phyloP scores from a whole-genome alignment of 805 yeast species.

The Kodamaea sagamina region DNA sequence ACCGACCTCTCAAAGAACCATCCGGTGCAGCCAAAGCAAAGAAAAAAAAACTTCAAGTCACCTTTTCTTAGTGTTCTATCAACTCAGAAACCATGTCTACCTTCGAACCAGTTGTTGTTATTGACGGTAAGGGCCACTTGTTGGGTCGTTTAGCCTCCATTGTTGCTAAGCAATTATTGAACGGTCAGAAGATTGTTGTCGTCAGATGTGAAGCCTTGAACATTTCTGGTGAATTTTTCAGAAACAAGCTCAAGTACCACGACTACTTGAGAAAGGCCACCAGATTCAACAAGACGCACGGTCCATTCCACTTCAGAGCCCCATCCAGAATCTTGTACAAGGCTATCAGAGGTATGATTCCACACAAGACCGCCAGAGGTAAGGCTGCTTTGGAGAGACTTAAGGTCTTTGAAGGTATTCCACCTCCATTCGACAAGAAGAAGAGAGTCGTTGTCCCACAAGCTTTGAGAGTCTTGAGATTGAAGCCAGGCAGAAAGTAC shows the following conservation, averaged over 20 bases:
- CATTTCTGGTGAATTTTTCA: constrained; percentile 99
- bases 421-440: constrained; percentile 99
- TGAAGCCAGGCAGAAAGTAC: constrained; percentile 99
- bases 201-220: constrained; percentile 97
- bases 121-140: constrained; percentile 99
- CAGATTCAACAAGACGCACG: constrained; percentile 97
- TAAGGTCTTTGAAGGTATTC: constrained; percentile 99
- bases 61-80: constrained; percentile 8
- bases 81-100: constrained; percentile 56
- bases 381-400: constrained; percentile 99
- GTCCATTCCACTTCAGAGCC: constrained; percentile 99
- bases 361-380: constrained; percentile 99
- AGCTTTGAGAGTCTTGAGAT: constrained; percentile 98
- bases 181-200: constrained; percentile 96
- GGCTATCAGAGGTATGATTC: constrained; percentile 99
- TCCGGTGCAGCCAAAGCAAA: constrained; percentile 1
- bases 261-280: constrained; percentile 99
- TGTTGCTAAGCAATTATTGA: constrained; percentile 96
- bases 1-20: not conserved
- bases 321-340: constrained; percentile 99
- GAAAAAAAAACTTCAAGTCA: constrained; percentile 5
- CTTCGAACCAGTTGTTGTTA: constrained; percentile 96
- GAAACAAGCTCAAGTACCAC: constrained; percentile 99
- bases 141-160: constrained; percentile 99
- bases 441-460: constrained; percentile 99